Evolutionary conservation across 2,329 filamentous ascomycete genomes (phyloP).

Genomic region (Calonectria leucothoes): DNA sequence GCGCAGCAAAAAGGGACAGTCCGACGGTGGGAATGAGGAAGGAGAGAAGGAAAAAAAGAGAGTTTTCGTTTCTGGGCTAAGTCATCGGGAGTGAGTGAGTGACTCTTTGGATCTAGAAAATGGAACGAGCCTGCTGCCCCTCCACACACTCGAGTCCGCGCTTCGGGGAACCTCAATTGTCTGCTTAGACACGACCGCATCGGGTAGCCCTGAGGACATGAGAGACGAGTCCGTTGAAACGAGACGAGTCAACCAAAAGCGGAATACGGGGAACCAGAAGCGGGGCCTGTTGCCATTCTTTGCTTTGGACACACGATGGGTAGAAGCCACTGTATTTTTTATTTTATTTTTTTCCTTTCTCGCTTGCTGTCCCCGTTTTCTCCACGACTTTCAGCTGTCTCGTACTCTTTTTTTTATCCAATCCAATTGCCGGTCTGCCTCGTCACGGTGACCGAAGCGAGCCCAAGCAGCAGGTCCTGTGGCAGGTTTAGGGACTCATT

Average conservation of each 20-base stretch:
- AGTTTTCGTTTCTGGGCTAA: constrained; percentile 4
- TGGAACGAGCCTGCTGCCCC: constrained; percentile 18
- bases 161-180: constrained; percentile 13
- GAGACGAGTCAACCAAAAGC: neutral
- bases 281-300: neutral
- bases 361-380: neutral
- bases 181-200: neutral
- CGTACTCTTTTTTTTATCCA: neutral
- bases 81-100: constrained; percentile 5
- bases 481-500: neutral
- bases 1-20: neutral
- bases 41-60: neutral
- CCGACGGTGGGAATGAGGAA: neutral
- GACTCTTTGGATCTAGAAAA: constrained; percentile 19
- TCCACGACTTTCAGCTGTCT: neutral
- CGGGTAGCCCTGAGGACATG: neutral
- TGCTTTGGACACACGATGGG: neutral
- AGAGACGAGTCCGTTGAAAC: neutral
- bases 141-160: constrained; percentile 17
- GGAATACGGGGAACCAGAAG: neutral
- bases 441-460: neutral
- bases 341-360: neutral
- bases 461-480: neutral
- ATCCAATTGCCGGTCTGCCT: neutral
- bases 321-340: neutral